Percentiles rank a stretch among this genome's conserved stretches.
Conservation (phyloP, 148 eudicot genomes). For the Spergularia bocconei region DNA sequence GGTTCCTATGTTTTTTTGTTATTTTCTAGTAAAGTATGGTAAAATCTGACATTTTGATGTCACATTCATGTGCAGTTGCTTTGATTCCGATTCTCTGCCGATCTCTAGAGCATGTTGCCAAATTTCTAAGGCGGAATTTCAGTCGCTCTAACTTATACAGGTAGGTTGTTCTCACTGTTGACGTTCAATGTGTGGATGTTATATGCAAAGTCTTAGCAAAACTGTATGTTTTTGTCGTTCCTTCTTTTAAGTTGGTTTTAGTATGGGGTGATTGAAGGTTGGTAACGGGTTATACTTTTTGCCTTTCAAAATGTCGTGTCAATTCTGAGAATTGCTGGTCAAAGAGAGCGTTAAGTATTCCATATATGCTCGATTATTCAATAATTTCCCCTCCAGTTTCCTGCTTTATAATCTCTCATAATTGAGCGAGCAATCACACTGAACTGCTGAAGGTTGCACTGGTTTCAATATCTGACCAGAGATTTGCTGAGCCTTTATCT, state of each 20-base stretch:
- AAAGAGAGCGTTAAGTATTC: not conserved
- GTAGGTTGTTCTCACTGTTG: slow-evolving; percentile 30
- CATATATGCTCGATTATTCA: not conserved
- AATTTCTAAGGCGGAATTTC: slow-evolving; percentile 88
- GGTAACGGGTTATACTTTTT: not conserved
- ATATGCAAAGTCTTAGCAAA: not conserved
- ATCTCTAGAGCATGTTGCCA: slow-evolving; percentile 80
- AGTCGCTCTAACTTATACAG: slow-evolving; percentile 76
- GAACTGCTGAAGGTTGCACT: too few species aligned
- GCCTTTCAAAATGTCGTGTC: not conserved
- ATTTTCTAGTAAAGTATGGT: not conserved
- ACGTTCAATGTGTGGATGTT: not conserved
- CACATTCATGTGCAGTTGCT: slow-evolving; percentile 64
- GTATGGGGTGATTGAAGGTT: not conserved
- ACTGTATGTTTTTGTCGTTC: not conserved
- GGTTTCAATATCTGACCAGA: too few species aligned
- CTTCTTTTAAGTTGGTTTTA: not conserved
- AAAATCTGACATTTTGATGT: slow-evolving; percentile 12
- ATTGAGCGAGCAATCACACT: too few species aligned
- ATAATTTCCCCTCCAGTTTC: not conserved
- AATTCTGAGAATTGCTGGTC: not conserved
- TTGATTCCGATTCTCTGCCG: slow-evolving; percentile 83
- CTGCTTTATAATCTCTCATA: not conserved
- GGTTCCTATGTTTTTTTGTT: not conserved
- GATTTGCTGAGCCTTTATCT: too few species aligned